Evolutionary conservation across 305 asterid genomes (phyloP), one percentile per base, ranked within the genome.

Genomic region (Vinca major): DNA sequence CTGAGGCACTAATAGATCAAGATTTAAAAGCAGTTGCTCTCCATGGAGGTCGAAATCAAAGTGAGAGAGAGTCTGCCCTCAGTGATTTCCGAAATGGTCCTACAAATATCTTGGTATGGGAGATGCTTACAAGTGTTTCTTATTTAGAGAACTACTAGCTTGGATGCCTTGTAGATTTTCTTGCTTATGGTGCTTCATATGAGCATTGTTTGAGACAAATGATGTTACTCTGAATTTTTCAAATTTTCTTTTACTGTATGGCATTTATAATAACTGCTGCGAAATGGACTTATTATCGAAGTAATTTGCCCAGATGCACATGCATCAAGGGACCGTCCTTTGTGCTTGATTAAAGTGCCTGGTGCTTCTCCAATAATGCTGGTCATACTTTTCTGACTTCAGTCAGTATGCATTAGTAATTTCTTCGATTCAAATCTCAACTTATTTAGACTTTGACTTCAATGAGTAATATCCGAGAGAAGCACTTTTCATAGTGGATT

Each of bases 21-120:
- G 96, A 92, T 63, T 81, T 91, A 83, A 78, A 75, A 72, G 96
- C 96, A 21, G 85, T 87, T 76, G 88, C 93, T 74, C 91, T 91
- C 73, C 96, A 91, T 78, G 97, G 97, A 60, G 97, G 97, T 63
- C 93, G 96, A 67, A 86, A 86, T 83, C 97, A 91, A 83, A 86
- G 78, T 74, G 97, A 91, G 81, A 81, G 95, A 76, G 97, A 91
- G 81, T 66, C 86, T 73, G 95, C 95, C 62, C 93, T 91, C 43
- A 90, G 69, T 72, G 91, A 86, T 79, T 89, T 91, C 74, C 83
- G 95, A 80, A 82, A 80, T 68, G 95, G 96, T 69, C 93, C 95
- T 67, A 81, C 84, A 53, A 87, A 82, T 73, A 84, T 91, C 73
- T 81, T 91, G 84, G 97, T 91, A 81, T 62, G 83, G 56, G 61